Evolutionary conservation across 2,329 filamentous ascomycete genomes (phyloP), one percentile per base, ranked within the genome.

Genomic region (Arthroderma sp.): DNA sequence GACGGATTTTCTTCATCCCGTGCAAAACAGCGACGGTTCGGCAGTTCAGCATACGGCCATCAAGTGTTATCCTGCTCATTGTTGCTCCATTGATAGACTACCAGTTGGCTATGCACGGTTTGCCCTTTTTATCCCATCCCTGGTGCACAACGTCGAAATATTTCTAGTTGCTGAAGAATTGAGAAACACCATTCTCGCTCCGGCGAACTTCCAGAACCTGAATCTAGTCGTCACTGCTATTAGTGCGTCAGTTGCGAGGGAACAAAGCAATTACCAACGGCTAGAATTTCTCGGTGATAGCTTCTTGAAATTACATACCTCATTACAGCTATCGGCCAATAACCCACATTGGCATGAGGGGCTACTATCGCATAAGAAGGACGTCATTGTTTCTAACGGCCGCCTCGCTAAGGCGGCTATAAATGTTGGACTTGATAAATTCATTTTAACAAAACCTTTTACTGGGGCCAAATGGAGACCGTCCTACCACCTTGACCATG

Each of bases 251-350:
- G 70, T 69, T 1, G 78, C 84, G 0, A 57, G 62, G 2, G 77
- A 80, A 40, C 59, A 66, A 1, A 72, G 70, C 0, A 74, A 94
- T 51, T 95, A 95, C 57, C 83, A 96, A 54, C 72, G 83, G 2
- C 68, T 94, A 0, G 91, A 96, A 58, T 93, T 93, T 53, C 66
- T 95, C 0, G 91, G 91, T 0, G 89, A 96, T 55, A 79, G 78
- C 0, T 70, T 94, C 1, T 69, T 96, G 33, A 96, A 96, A 56
- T 75, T 82, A 46, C 77, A 76, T 39, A 72, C 82, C 0, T 77
- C 79, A 0, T 59, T 86, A 1, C 80, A 86, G 45, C 69, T 88
- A 4, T 69, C 73, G 57, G 70, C 71, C 11, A 58, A 70, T 30
- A 62, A 87, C 48, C 74, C 75, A 0, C 64, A 71, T 4, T 86